Conservation (phyloP, 805 yeast species). For the Yamadazyma olivae region DNA sequence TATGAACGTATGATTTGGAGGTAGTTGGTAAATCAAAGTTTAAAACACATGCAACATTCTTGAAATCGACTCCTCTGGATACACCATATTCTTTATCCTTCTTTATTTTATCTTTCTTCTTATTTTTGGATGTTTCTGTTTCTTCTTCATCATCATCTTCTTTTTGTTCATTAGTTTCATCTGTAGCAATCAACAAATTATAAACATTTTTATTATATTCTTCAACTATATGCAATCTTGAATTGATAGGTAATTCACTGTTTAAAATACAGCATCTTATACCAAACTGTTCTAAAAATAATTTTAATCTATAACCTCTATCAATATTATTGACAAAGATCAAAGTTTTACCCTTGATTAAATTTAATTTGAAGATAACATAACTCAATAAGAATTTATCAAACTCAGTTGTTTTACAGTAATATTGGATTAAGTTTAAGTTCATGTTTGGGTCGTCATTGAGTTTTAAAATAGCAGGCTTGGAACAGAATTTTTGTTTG, state of each 20-base stretch:
- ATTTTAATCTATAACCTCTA: conserved; percentile 87
- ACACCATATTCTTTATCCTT: conserved; percentile 85
- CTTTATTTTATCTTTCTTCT: conserved; percentile 23
- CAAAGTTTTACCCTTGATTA: conserved; percentile 88
- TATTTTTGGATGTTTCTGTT: conserved; percentile 7
- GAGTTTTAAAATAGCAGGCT: conserved; percentile 77
- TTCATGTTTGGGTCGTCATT: conserved; percentile 61
- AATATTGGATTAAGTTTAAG: conserved; percentile 71
- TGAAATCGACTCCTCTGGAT: conserved; percentile 95
- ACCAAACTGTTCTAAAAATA: conserved; percentile 94
- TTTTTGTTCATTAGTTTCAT: conserved; percentile 68
- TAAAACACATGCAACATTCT: conserved; percentile 92
- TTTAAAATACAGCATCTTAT: conserved; percentile 83
- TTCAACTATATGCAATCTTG: conserved; percentile 92
- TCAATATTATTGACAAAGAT: conserved; percentile 92
- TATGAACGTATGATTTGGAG: conserved; percentile 84
- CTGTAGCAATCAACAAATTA: conserved; percentile 88
- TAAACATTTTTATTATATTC: conserved; percentile 91
- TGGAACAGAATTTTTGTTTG: conserved; percentile 75
- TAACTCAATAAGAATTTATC: conserved; percentile 90
- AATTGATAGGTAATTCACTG: conserved; percentile 88
- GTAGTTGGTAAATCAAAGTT: conserved; percentile 93
- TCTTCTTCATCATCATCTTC: conserved; percentile 45
- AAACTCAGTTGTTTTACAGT: conserved; percentile 80
- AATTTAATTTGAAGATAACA: conserved; percentile 82